A percentile compares a stretch with the other conserved stretches of the same genome.
Evolutionary conservation across 2,329 filamentous ascomycete species (phyloP).

Genomic region (Didymella lethalis): DNA sequence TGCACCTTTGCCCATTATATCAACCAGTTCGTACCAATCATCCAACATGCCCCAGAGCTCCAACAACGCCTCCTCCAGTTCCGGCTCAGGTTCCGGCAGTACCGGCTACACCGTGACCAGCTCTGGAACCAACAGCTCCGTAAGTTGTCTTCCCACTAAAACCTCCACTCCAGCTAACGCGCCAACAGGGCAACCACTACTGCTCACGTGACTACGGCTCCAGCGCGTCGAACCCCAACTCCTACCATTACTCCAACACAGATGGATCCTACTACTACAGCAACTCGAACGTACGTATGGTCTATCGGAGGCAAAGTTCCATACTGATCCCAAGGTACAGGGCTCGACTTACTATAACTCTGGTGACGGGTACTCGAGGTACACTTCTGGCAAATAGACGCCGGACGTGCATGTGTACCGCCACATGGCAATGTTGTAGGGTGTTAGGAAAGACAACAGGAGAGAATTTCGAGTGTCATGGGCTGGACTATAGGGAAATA

Average conservation of each 20-base stretch:
- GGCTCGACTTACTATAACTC: not conserved
- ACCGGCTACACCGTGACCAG: not conserved
- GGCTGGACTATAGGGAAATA: not conserved
- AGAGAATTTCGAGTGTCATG: not conserved
- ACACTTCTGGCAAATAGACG: not conserved
- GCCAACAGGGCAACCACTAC: conserved; percentile 40
- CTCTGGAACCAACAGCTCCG: not conserved
- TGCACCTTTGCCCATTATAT: not conserved
- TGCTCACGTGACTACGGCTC: conserved; percentile 47
- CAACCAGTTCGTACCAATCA: not conserved
- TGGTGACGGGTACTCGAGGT: not conserved
- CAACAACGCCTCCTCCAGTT: not conserved
- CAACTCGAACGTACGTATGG: conserved; percentile 1
- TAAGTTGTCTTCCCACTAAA: not conserved
- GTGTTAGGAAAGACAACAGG: not conserved
- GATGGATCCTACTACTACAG: conserved; percentile 45
- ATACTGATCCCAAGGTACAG: not conserved
- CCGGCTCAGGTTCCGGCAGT: not conserved
- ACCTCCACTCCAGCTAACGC: not conserved
- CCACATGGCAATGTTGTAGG: not conserved
- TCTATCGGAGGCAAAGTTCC: not conserved
- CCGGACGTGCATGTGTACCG: not conserved
- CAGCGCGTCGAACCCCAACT: conserved; percentile 40
- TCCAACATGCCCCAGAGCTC: not conserved
- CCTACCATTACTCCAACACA: conserved; percentile 42